phyloP scores from a whole-genome alignment of 108 stramenopile species.

The Cylindrotheca fusiformis region DNA sequence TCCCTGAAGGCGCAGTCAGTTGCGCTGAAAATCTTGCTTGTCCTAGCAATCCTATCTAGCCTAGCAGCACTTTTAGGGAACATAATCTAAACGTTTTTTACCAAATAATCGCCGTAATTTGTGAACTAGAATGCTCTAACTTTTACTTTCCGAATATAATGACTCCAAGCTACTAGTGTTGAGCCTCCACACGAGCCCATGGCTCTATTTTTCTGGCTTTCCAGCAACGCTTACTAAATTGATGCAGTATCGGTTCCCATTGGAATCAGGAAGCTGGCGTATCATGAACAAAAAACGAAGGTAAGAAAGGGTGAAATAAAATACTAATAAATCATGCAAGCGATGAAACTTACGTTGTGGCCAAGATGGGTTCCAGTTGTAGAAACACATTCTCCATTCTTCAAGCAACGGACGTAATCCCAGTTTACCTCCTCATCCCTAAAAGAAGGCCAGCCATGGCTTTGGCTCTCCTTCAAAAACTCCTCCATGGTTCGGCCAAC shows the following conservation, averaged over 20 bases:
- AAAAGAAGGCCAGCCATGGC: slow-evolving; percentile 85
- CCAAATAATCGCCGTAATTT: too few species aligned
- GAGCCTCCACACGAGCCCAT: too few species aligned
- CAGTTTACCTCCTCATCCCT: slow-evolving; percentile 88
- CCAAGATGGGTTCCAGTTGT: slow-evolving; percentile 85
- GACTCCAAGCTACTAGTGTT: too few species aligned
- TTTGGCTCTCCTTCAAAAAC: slow-evolving; percentile 56
- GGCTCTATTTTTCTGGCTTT: slow-evolving; percentile 29
- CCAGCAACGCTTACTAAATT: slow-evolving; percentile 89
- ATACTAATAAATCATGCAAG: slow-evolving; percentile 16
- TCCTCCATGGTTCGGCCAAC: slow-evolving; percentile 67
- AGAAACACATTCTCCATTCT: slow-evolving; percentile 82
- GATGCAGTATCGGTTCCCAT: slow-evolving; percentile 90
- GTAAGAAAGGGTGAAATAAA: not conserved
- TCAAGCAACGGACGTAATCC: slow-evolving; percentile 85
- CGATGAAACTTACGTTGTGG: slow-evolving; percentile 41
- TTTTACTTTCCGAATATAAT: too few species aligned
- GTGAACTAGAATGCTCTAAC: too few species aligned
- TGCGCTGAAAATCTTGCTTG: slow-evolving; percentile 23
- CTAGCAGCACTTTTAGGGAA: slow-evolving; percentile 35
- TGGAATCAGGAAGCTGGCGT: slow-evolving; percentile 53
- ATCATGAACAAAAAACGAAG: slow-evolving; percentile 1
- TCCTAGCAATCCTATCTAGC: slow-evolving; percentile 28
- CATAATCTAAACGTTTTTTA: not conserved
- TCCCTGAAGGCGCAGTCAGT: slow-evolving; percentile 14